Base-by-base conservation (phyloP, 2,329 filamentous ascomycete genomes). In the Pseudogymnoascus sp. region DNA sequence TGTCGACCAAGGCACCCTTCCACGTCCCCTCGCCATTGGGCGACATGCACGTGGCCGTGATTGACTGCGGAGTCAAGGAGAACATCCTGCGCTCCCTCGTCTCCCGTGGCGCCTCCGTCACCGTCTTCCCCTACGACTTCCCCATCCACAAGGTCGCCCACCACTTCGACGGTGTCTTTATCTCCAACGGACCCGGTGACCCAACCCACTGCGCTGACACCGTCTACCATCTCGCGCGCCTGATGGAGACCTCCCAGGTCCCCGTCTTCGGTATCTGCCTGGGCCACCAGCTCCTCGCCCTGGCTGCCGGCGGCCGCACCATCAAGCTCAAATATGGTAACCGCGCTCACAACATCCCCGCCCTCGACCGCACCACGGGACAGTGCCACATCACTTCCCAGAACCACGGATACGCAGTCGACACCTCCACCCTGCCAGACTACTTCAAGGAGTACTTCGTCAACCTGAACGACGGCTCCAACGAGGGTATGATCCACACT, bases 241-340 rank as follows among this genome's bases (percentile, higher is more conserved):
- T 99, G 70, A 97, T 99, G 85, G 90, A 96, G 75, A 87, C 86
- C 22, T 96, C 91, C 57, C 87, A 92, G 69, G 84, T 87, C 6
- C 93, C 93, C 6, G 88, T 97, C 65, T 97, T 97, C 68, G 93
- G 93, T 79, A 97, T 97, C 72, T 97, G 93, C 79, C 78, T 97
- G 69, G 93, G 93, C 62, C 94, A 99, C 78, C 94, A 99, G 81
- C 86, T 99, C 60, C 82, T 99, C 62, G 93, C 92, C 66, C 84
- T 97, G 68, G 92, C 94, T 57, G 83, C 89, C 63, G 94, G 94
- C 65, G 94, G 90, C 60, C 83, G 86, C 70, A 97, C 94, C 64
- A 88, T 95, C 78, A 97, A 97, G 85, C 86, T 99, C 77, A 97
- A 97, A 85, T 99, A 97, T 76, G 94, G 94, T 72, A 99, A 99